phyloP scores from a whole-genome alignment of 2,329 filamentous ascomycete species.

The Fusarium clavum region DNA sequence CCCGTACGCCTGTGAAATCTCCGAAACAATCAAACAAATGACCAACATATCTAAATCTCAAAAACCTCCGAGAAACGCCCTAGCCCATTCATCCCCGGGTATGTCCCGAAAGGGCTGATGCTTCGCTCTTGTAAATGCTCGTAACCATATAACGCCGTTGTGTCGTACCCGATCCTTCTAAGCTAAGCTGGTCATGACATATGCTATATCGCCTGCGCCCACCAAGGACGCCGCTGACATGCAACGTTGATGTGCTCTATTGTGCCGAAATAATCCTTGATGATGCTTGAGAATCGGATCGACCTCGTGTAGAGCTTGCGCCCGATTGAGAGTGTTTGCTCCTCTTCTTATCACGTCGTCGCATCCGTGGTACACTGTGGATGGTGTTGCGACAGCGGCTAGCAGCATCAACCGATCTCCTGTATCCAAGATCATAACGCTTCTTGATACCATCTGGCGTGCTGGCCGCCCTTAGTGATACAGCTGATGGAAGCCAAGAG shows the following conservation, averaged over 20 bases:
- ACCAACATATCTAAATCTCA: constrained; percentile 1
- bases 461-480: constrained; percentile 11
- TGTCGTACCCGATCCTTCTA: constrained; percentile 14
- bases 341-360: constrained; percentile 44
- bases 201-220: constrained; percentile 21
- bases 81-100: constrained; percentile 8
- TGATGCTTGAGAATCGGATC: constrained; percentile 5
- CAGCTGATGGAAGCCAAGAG: constrained; percentile 42
- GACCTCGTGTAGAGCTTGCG: constrained; percentile 9
- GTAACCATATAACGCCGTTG: constrained; percentile 36
- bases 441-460: constrained; percentile 34
- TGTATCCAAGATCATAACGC: constrained; percentile 41
- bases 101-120: constrained; percentile 31
- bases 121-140: constrained; percentile 40
- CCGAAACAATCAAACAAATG: neutral
- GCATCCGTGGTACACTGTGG: constrained; percentile 43
- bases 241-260: neutral
- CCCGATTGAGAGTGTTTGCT: constrained; percentile 20
- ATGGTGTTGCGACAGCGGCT: constrained; percentile 42
- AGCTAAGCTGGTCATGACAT: constrained; percentile 6
- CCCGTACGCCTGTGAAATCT: constrained; percentile 18
- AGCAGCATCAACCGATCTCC: constrained; percentile 43
- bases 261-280: constrained; percentile 7
- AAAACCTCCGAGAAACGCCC: constrained; percentile 21
- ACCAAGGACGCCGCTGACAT: constrained; percentile 6